These are phyloP conservation scores for Angophora floribunda DNA, from an alignment of 345 rosid genomes.

Conservation along the genomic window DNA sequence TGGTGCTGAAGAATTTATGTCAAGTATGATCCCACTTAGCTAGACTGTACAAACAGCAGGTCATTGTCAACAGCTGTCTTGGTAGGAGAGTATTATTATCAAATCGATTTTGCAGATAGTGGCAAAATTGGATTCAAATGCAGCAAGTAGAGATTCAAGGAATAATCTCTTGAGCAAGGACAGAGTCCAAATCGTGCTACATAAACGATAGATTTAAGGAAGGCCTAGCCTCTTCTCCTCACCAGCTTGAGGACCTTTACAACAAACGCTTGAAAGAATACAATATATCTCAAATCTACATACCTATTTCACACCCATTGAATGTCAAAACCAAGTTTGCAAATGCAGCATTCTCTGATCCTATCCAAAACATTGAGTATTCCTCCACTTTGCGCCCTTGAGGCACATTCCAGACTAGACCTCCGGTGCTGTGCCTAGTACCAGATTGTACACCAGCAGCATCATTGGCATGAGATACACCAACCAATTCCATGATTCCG, in stretches of 20 bases:
- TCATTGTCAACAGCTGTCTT: background rate
- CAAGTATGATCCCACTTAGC: background rate
- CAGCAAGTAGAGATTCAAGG: background rate
- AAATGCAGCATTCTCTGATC: slow-evolving; percentile 71
- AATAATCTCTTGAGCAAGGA: background rate
- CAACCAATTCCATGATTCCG: slow-evolving; percentile 12
- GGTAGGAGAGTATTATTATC: background rate
- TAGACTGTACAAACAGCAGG: background rate
- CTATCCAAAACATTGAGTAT: slow-evolving; percentile 68
- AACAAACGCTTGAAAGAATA: background rate
- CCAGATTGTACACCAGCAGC: slow-evolving; percentile 7
- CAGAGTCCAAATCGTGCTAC: background rate
- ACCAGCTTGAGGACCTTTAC: background rate
- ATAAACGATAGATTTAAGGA: background rate
- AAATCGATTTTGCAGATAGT: background rate
- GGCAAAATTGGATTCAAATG: background rate
- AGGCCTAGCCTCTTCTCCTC: background rate
- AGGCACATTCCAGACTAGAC: slow-evolving; percentile 69
- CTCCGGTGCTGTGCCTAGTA: slow-evolving; percentile 46
- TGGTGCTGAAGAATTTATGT: background rate
- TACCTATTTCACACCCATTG: slow-evolving; percentile 84
- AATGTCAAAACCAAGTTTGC: slow-evolving; percentile 72
- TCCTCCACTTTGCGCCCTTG: slow-evolving; percentile 57
- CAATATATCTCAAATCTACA: background rate
- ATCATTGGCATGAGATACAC: slow-evolving; percentile 3